Evolutionary conservation across 352 stramenopile species (phyloP), one percentile per base, ranked within the genome.

Genomic region (Phytopythium montanum): DNA sequence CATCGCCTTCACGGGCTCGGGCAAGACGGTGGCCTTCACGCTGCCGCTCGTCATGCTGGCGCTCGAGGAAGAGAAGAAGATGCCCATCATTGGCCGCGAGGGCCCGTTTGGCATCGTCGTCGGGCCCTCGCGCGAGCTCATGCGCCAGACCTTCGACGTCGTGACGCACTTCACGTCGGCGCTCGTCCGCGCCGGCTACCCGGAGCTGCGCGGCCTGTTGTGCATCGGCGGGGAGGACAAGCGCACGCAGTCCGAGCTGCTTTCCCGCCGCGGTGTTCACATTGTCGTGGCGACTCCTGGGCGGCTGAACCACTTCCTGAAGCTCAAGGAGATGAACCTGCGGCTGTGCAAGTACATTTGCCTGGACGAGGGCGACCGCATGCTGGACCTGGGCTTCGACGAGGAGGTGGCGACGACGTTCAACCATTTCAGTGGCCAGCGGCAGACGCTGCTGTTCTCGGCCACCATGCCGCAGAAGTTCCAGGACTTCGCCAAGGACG

Each of bases 391-490:
- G 36, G 96, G 94, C 34, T 96, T 96, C 60, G 86, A 96, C 59
- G 82, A 97, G 61, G 88, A 98, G 65, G 88, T 98, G 36, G 81
- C 93, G 49, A 93, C 96, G 45, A 99, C 98, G 38, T 99, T 99
- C 70, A 99, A 99, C 68, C 92, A 99, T 61, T 99, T 99, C 66
- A 87, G 81, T 18, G 78, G 82, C 49, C 97, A 99, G 84, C 87
- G 97, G 18, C 97, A 99, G 77, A 99, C 97, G 33, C 85, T 99
- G 44, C 76, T 99, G 33, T 99, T 99, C 72, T 98, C 85, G 39
- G 97, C 97, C 33, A 99, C 97, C 19, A 99, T 99, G 93, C 97
- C 97, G 0, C 96, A 99, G 65, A 99, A 99, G 65, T 99, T 99
- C 77, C 95, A 99, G 73, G 96, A 99, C 69, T 99, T 99, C 79